Conservation (phyloP, 179 eudicot genomes). For the Spinacia oleracea region DNA sequence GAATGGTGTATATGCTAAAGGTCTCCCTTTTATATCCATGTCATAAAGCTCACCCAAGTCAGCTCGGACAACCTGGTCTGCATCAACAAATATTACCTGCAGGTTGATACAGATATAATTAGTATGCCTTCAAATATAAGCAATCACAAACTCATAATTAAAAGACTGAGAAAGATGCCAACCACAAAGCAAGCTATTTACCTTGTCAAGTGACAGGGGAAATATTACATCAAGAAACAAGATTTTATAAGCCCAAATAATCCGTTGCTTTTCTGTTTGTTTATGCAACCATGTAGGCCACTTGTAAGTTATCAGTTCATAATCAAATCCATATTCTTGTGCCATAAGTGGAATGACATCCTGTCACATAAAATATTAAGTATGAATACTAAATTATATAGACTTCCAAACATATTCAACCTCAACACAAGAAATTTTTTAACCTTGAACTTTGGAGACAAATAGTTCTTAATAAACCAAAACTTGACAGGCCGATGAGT, state of each 20-base stretch:
- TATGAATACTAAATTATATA: background rate
- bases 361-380: constrained; percentile 39
- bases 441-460: constrained; percentile 98
- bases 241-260: constrained; percentile 97
- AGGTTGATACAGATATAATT: constrained; percentile 16
- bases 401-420: background rate
- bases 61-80: constrained; percentile 90
- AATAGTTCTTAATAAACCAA: constrained; percentile 97
- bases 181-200: constrained; percentile 26
- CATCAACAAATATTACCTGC: constrained; percentile 99
- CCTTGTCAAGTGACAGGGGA: constrained; percentile 93
- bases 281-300: constrained; percentile 99
- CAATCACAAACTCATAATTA: constrained; percentile 5
- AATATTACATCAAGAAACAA: constrained; percentile 96
- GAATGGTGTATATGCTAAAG: constrained; percentile 94
- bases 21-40: constrained; percentile 93
- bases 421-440: constrained; percentile 2
- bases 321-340: constrained; percentile 85
- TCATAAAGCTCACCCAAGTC: constrained; percentile 99
- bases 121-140: background rate
- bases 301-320: constrained; percentile 85
- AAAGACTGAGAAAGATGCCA: background rate
- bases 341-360: constrained; percentile 98
- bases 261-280: constrained; percentile 95
- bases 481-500: constrained; percentile 92